Percentiles rank a stretch among this genome's conserved stretches.
phyloP scores from a whole-genome alignment of 2,329 filamentous ascomycete genomes.

The Botryosphaeria agaves region DNA sequence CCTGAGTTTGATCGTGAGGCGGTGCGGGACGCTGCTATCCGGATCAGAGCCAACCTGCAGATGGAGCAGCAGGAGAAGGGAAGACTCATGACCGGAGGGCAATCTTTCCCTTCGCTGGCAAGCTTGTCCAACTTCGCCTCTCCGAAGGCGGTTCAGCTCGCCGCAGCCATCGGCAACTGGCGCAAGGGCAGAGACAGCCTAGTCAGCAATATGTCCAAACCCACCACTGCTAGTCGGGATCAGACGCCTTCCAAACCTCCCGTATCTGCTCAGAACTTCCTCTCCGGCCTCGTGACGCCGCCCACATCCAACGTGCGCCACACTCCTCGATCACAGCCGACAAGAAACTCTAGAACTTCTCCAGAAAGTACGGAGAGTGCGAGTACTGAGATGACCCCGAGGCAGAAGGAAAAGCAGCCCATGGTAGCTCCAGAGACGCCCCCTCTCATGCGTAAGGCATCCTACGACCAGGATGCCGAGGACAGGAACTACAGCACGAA shows the following conservation, averaged over 20 bases:
- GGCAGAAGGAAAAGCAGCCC: constrained; percentile 5
- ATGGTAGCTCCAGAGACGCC: constrained; percentile 25
- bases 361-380: too few species aligned
- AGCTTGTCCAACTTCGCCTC: constrained; percentile 62
- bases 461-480: constrained; percentile 43
- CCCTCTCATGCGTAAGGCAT: constrained; percentile 36
- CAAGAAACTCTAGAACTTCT: too few species aligned
- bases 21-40: constrained; percentile 80
- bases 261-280: constrained; percentile 39
- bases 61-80: constrained; percentile 98
- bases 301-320: constrained; percentile 58
- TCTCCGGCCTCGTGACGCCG: constrained; percentile 77
- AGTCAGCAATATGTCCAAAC: constrained; percentile 22
- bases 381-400: constrained; percentile 1
- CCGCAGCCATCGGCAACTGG: constrained; percentile 98
- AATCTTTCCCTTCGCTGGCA: constrained; percentile 53
- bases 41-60: constrained; percentile 82
- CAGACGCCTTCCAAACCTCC: constrained; percentile 42
- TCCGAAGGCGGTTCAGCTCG: constrained; percentile 72
- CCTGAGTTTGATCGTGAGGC: constrained; percentile 60
- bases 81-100: constrained; percentile 50
- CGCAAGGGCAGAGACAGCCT: constrained; percentile 43
- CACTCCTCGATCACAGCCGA: constrained; percentile 22
- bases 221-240: constrained; percentile 6
- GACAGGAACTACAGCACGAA: constrained; percentile 27